These are phyloP conservation scores for Chaetomium strumarium DNA, from an alignment of 2,329 filamentous ascomycete species.

Conservation along the genomic window DNA sequence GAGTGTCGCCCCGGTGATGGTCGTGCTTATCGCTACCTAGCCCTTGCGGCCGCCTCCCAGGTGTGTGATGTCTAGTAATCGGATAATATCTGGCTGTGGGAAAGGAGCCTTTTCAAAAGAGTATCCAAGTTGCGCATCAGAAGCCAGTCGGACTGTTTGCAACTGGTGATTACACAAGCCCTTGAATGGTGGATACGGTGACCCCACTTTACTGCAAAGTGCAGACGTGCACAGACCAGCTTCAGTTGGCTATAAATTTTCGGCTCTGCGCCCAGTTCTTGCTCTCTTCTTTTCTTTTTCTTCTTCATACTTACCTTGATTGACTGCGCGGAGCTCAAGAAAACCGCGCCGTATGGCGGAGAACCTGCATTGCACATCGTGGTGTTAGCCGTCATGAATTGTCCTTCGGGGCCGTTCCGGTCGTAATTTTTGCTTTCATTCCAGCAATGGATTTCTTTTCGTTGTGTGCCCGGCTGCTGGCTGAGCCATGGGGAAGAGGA, in stretches of 20 bases:
- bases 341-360: slow-evolving; percentile 14
- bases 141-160: not conserved
- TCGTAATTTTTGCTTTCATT: slow-evolving; percentile 17
- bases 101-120: too few relatives aligned
- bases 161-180: too few relatives aligned
- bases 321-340: slow-evolving; percentile 17
- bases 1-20: too few relatives aligned
- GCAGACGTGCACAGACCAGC: slow-evolving; percentile 16
- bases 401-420: slow-evolving; percentile 18
- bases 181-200: not conserved
- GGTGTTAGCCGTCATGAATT: slow-evolving; percentile 18
- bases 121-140: not conserved
- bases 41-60: too few relatives aligned
- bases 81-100: too few relatives aligned
- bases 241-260: slow-evolving; percentile 3
- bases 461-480: slow-evolving; percentile 13
- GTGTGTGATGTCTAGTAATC: too few relatives aligned
- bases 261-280: slow-evolving; percentile 5
- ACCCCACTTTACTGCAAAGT: slow-evolving; percentile 1
- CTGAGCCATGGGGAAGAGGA: slow-evolving; percentile 16
- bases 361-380: slow-evolving; percentile 20
- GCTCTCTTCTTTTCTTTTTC: slow-evolving; percentile 13
- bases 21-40: too few relatives aligned
- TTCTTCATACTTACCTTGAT: slow-evolving; percentile 23
- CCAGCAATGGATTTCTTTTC: slow-evolving; percentile 16